Base-by-base conservation (phyloP, 2,329 filamentous ascomycete species). In the Pezicula neosporulosa region DNA sequence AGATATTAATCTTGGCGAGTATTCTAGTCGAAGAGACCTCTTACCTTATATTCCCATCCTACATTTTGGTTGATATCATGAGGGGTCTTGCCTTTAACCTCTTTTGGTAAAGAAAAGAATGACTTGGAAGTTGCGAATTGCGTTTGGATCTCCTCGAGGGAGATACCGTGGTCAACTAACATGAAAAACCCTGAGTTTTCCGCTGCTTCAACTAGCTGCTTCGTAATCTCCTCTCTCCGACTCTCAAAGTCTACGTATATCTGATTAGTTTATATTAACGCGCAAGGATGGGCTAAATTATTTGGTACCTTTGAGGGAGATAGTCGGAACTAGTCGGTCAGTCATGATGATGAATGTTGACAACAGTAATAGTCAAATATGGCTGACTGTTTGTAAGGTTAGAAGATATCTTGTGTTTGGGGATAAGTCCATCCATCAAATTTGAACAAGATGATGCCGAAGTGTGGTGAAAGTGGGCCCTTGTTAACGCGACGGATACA, bases 181-280 rank as follows among this genome's bases (percentile, higher is more conserved):
- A 73, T 75, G 63, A 83, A 83, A 69, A 82, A 82, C 13, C 80
- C 78, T 33, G 75, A 74, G 18, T 77, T 77, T 55, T 81, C 77
- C 0, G 79, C 75, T 1, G 79, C 78, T 27, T 72, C 51, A 52
- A 77, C 67, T 12, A 82, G 70, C 53, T 81, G 63, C 2, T 62
- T 51, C 0, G 77, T 79, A 57, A 82, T 82, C 42, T 75, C 69
- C 49, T 77, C 71, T 56, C 78, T 72, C 44, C 78, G 73, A 21
- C 5, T 18, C 4, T 43, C 39, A 43, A 18, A 43, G 39, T 43
- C 39, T 43, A 19, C 19, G 12, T 18, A 6, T 18, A 24, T 4
- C 16, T 15, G 13, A 15, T 15, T 15, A 15, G 13, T 15, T 5
- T 12, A 15, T 37, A 15, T 15, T 8, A 37, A 3, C 7, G 16